These are phyloP conservation scores for Solioccasus polychromus DNA, from an alignment of 768 basidiomycete genomes.

Conservation along the genomic window DNA sequence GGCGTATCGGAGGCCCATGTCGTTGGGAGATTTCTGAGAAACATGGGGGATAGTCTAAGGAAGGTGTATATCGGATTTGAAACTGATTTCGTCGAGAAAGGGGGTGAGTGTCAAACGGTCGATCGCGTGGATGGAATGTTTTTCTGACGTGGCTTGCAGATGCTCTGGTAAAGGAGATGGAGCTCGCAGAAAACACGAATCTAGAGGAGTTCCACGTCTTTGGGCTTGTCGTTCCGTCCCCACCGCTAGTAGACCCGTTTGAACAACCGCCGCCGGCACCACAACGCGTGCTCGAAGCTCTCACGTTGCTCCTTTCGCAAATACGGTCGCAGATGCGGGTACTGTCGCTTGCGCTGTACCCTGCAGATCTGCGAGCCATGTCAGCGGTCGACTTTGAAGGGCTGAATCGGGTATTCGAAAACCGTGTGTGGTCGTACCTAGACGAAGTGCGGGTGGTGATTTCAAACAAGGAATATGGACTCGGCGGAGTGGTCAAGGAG, in stretches of 20 bases:
- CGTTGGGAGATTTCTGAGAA: constrained; percentile 26
- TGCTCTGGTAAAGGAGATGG: constrained; percentile 25
- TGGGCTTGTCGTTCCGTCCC: constrained; percentile 31
- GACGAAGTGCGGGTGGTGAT: constrained; percentile 29
- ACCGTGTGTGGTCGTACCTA: constrained; percentile 18
- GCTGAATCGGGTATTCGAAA: constrained; percentile 21
- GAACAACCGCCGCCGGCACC: constrained; percentile 10
- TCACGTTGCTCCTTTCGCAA: constrained; percentile 26
- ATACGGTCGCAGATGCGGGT: constrained; percentile 29
- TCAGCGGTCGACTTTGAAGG: constrained; percentile 30
- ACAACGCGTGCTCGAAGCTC: constrained; percentile 16
- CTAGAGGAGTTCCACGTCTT: constrained; percentile 33
- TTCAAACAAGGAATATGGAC: constrained; percentile 28
- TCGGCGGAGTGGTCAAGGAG: constrained; percentile 25
- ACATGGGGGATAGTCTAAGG: constrained; percentile 18
- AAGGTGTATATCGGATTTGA: constrained; percentile 30
- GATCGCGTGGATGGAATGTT: neutral
- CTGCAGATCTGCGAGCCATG: constrained; percentile 30
- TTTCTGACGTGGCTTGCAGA: constrained; percentile 16
- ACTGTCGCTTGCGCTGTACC: constrained; percentile 30
- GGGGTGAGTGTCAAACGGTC: constrained; percentile 20
- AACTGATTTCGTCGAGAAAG: constrained; percentile 28
- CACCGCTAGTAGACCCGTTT: constrained; percentile 24
- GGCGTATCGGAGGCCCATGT: constrained; percentile 24
- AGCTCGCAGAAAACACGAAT: constrained; percentile 22